Percentiles rank a stretch among this genome's conserved stretches.
Evolutionary conservation across 2,329 filamentous ascomycete species (phyloP).

Genomic region (Epichloe scottii): DNA sequence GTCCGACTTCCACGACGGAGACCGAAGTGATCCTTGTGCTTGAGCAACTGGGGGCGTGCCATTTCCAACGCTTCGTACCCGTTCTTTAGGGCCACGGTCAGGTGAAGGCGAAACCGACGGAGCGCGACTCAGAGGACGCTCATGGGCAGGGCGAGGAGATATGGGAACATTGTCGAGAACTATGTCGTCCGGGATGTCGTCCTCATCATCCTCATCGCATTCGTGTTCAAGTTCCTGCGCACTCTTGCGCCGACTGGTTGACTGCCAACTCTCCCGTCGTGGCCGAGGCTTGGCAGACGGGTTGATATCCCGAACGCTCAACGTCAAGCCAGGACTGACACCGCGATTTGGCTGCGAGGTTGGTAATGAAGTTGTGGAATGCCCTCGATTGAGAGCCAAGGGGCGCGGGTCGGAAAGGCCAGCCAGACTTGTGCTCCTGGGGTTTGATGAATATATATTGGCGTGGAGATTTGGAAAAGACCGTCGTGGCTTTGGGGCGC

Average conservation of each 20-base stretch:
- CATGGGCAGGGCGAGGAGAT: constrained; percentile 52
- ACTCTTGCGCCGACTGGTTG: constrained; percentile 51
- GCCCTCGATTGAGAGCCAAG: constrained; percentile 15
- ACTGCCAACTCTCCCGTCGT: constrained; percentile 60
- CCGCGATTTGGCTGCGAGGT: constrained; percentile 32
- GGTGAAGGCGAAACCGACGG: constrained; percentile 42
- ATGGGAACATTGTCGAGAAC: constrained; percentile 74
- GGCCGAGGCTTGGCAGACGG: constrained; percentile 22
- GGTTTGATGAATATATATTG: constrained; percentile 33
- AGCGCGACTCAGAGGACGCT: constrained; percentile 41
- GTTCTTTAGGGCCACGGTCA: constrained; percentile 36
- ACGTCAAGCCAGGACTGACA: constrained; percentile 36
- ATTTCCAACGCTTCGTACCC: constrained; percentile 46
- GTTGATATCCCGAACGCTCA: constrained; percentile 31
- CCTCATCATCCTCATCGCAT: constrained; percentile 62
- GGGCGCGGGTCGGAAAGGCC: constrained; percentile 24
- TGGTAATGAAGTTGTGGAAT: constrained; percentile 26
- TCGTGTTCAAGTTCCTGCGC: constrained; percentile 61
- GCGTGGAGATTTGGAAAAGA: constrained; percentile 33
- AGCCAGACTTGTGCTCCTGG: constrained; percentile 36
- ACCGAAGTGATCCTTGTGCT: constrained; percentile 47
- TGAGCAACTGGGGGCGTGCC: constrained; percentile 48
- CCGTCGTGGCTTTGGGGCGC: constrained; percentile 23
- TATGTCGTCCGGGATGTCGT: constrained; percentile 67
- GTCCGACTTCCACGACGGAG: constrained; percentile 41